These are phyloP conservation scores for Aegilops speltoides DNA, from an alignment of 176 grass and related monocot species.

Conservation along the genomic window DNA sequence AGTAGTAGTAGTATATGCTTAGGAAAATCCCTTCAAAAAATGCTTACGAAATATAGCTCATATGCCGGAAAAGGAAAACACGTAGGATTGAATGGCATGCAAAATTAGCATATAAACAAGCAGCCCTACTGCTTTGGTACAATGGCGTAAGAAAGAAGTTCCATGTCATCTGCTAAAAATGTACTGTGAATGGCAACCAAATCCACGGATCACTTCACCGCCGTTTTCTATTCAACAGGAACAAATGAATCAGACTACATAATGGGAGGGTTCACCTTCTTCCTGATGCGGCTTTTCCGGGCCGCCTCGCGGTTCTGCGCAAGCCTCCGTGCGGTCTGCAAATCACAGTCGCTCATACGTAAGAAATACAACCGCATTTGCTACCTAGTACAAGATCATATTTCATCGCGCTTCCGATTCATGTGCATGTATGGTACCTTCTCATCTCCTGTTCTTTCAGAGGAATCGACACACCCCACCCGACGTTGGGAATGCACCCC, in stretches of 20 bases:
- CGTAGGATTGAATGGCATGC: neutral
- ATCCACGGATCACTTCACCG: neutral
- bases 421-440: constrained; percentile 38
- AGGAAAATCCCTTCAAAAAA: too few species aligned
- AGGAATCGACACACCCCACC: constrained; percentile 26
- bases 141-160: neutral
- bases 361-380: neutral
- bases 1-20: too few species aligned
- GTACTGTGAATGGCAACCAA: neutral
- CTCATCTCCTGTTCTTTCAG: constrained; percentile 60
- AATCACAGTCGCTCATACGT: neutral
- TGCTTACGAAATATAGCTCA: neutral
- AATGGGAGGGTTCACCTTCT: constrained; percentile 50
- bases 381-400: neutral
- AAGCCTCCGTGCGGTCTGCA: constrained; percentile 70
- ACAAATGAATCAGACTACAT: neutral
- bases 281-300: constrained; percentile 82
- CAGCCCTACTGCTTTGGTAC: neutral
- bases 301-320: constrained; percentile 94
- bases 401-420: neutral
- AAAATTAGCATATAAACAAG: neutral
- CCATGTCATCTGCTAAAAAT: neutral
- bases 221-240: neutral
- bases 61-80: neutral
- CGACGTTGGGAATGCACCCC: constrained; percentile 16